Evolutionary conservation across 2,329 filamentous ascomycete genomes (phyloP), one percentile per base, ranked within the genome.

Genomic region (Beauveria bassiana): DNA sequence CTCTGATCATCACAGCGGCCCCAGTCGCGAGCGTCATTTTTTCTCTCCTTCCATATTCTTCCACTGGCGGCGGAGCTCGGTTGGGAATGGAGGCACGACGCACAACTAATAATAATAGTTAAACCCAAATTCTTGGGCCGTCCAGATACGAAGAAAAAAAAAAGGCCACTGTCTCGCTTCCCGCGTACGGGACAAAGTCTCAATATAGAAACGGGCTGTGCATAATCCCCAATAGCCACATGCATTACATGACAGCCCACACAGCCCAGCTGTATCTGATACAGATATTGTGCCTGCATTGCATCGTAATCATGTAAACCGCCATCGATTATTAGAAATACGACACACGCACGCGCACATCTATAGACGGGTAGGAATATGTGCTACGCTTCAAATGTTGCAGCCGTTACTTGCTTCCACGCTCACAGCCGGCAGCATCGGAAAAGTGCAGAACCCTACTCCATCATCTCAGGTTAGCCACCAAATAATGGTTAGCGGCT

Each of bases 191-290:
- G 43, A 18, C 43, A 31, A 49, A 40, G 14, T 31, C 56, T 43
- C 56, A 59, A 59, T 59, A 59, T 59, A 59, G 56, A 59, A 59
- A 59, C 56, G 43, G 56, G 56, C 56, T 59, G 47, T 59, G 56
- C 47, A 51, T 42, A 42, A 22, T 59, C 31, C 45, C 46, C 22
- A 50, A 43, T 22, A 47, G 47, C 34, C 28, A 47, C 54, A n/a
- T 26, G 38, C 46, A 49, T 59, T 43, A 31, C 55, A 49, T 22
- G 34, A n/a, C 34, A 46, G 38, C 40, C 38, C 54, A 55, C 31
- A 47, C 31, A 47, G 45, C 55, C 45, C n/a, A 14, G 31, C 45
- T 56, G 53, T 55, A 56, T 18, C 31, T 56, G 53, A 56, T 40
- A 56, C 53, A 56, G 34, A 18, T 16, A n/a, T 43, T 57, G 28